These are phyloP conservation scores for Gorgonomyces haynaldii DNA, from an alignment of 192 early-diverging fungal species.

Conservation along the genomic window DNA sequence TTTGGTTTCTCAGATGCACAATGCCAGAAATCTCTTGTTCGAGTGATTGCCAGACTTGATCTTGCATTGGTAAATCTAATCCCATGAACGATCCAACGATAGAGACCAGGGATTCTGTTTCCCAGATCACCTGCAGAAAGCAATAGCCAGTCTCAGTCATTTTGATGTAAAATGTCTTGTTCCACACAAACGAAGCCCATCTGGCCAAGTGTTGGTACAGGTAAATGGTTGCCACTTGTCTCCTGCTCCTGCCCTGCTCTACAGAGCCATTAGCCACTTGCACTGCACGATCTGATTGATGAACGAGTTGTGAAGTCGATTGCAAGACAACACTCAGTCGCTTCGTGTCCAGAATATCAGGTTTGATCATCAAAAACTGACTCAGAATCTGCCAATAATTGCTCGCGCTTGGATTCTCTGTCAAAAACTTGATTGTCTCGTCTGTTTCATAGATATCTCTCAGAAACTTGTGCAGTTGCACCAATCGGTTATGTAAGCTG, in stretches of 20 bases:
- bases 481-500: slow-evolving; percentile 14
- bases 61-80: slow-evolving; percentile 5
- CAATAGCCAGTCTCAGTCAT: slow-evolving; percentile 26
- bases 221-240: slow-evolving; percentile 25
- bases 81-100: slow-evolving; percentile 17
- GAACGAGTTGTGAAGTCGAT: slow-evolving; percentile 12
- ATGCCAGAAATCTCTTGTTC: slow-evolving; percentile 2
- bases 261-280: neutral
- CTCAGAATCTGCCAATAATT: slow-evolving; percentile 34
- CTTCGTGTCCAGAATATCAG: slow-evolving; percentile 22
- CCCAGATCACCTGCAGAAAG: slow-evolving; percentile 20
- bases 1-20: too few species aligned
- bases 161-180: slow-evolving; percentile 17
- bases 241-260: slow-evolving; percentile 1
- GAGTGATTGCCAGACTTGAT: neutral
- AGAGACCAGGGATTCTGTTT: slow-evolving; percentile 30
- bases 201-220: slow-evolving; percentile 21
- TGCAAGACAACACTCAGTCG: slow-evolving; percentile 24
- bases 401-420: neutral
- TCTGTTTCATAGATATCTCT: slow-evolving; percentile 29
- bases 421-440: slow-evolving; percentile 21
- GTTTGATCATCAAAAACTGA: slow-evolving; percentile 19
- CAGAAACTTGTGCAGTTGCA: slow-evolving; percentile 26
- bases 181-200: slow-evolving; percentile 28
- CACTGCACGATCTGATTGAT: neutral